Evolutionary conservation across 805 yeast genomes (phyloP).

Genomic region (Suhomyces xylopsoci): DNA sequence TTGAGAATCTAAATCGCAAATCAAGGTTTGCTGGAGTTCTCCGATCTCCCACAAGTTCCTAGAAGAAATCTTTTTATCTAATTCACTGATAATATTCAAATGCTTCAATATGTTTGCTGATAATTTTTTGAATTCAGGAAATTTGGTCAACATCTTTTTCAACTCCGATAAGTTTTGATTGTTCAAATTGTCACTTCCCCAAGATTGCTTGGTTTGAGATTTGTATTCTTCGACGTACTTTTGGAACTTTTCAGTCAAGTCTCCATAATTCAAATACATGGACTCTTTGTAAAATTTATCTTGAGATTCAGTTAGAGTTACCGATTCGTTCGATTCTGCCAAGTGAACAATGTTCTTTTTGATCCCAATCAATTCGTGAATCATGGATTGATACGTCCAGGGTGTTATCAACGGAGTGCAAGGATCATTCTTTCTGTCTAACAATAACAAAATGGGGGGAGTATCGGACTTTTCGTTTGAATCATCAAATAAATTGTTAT

Average conservation of each 20-base stretch:
- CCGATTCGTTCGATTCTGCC: conserved; percentile 45
- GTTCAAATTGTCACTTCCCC: conserved; percentile 52
- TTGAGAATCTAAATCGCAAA: conserved; percentile 47
- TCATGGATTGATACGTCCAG: conserved; percentile 98
- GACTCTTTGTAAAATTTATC: conserved; percentile 78
- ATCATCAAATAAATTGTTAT: conserved; percentile 63
- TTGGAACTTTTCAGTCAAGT: conserved; percentile 83
- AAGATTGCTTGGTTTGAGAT: conserved; percentile 66
- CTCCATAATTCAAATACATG: conserved; percentile 91
- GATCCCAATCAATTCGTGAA: conserved; percentile 86
- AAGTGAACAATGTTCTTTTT: conserved; percentile 70
- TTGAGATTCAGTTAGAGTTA: conserved; percentile 53
- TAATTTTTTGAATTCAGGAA: conserved; percentile 88
- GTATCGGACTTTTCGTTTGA: conserved; percentile 56
- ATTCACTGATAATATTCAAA: conserved; percentile 83
- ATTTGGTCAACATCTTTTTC: conserved; percentile 85
- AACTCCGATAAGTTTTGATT: conserved; percentile 74
- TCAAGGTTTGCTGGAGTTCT: conserved; percentile 84
- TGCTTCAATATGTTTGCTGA: conserved; percentile 90
- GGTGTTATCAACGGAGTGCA: conserved; percentile 89
- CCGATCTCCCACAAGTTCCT: conserved; percentile 77
- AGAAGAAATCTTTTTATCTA: conserved; percentile 67
- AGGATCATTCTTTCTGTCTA: conserved; percentile 89
- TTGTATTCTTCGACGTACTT: conserved; percentile 82
- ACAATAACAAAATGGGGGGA: conserved; percentile 67